Base-by-base conservation (phyloP, 1,284 basidiomycete genomes). In the Cutaneotrichosporon cyanovorans region DNA sequence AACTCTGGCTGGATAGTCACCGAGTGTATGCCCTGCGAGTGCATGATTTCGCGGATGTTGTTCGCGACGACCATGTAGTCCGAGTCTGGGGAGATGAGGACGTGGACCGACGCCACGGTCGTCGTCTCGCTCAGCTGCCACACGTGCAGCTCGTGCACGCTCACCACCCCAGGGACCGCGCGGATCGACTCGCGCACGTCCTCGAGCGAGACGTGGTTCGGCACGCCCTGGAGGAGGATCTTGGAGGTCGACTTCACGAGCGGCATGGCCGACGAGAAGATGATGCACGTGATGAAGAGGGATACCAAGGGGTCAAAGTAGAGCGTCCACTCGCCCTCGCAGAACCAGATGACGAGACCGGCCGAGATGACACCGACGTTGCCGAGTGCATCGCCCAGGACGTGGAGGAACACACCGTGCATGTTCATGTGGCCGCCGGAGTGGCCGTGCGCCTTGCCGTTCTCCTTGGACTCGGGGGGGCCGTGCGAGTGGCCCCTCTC, bases 351-450 rank as follows among this genome's bases (percentile, higher is more conserved):
- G 63, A 95, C 76, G 10, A 97, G 78, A 55, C 95, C 95, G 5
- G 92, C 87, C 22, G 84, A 81, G 53, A 99, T 97, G 55, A 99
- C 95, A 52, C 95, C 95, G 53, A 97, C 85, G 69, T 99, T 98
- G 48, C 95, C 93, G 34, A 96, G 77, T 55, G 95, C 95, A 73
- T 99, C 95, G 30, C 95, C 93, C 34, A 98, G 71, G 21, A 98
- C 93, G 71, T 98, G 95, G 20, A 98, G 73, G 47, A 98, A 78
- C 4, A 98, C 79, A 23, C 91, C 95, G 28, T 77, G 85, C 91
- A 98, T 97, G 73, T 97, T 99, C 93, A 99, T 97, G 62, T 86
- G 84, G 9, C 74, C 73, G 55, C 73, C 69, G 11, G 62, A 60
- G 32, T 46, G 49, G 21, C 58, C 57, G 15, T 42, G n/a, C n/a